These are phyloP conservation scores for Buddleja alternifolia DNA, from an alignment of 257 asterid species.

Conservation along the genomic window DNA sequence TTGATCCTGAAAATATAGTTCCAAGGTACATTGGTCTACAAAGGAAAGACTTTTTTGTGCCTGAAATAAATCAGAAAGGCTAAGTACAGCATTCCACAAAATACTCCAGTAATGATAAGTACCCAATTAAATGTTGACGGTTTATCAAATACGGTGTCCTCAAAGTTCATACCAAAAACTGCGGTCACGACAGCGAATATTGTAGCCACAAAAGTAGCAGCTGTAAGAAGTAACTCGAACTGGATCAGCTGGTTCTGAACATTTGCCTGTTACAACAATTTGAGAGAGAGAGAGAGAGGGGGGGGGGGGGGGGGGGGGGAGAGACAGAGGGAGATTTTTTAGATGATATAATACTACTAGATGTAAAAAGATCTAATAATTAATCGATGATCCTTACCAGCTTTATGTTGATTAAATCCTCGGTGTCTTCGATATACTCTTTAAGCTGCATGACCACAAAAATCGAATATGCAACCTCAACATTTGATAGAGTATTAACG, in stretches of 20 bases:
- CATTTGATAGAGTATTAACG: conserved; percentile 12
- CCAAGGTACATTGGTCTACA: conserved; percentile 38
- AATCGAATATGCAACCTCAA: conserved; percentile 12
- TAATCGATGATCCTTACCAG: conserved; percentile 53
- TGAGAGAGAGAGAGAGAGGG: no score
- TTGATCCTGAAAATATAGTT: conserved; percentile 19
- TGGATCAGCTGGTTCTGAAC: conserved; percentile 95
- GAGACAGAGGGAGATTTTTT: neutral
- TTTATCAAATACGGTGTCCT: conserved; percentile 56
- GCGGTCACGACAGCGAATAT: conserved; percentile 91
- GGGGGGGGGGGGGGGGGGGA: no score
- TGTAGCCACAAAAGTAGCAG: conserved; percentile 89
- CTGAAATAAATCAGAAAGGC: conserved; percentile 70
- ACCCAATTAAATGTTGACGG: conserved; percentile 84
- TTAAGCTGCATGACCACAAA: conserved; percentile 69
- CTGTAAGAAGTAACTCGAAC: conserved; percentile 93
- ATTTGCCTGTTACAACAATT: conserved; percentile 67
- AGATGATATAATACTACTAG: conserved; percentile 1
- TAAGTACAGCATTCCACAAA: conserved; percentile 61
- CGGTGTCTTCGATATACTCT: conserved; percentile 96
- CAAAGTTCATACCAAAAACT: conserved; percentile 88
- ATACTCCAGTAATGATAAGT: conserved; percentile 53
- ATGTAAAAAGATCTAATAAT: neutral
- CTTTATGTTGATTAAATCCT: conserved; percentile 93
- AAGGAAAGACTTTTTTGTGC: conserved; percentile 79